Percentiles rank a stretch among this genome's conserved stretches.
phyloP scores from a whole-genome alignment of 768 basidiomycete species.

The Rhizopogon vesiculosus region DNA sequence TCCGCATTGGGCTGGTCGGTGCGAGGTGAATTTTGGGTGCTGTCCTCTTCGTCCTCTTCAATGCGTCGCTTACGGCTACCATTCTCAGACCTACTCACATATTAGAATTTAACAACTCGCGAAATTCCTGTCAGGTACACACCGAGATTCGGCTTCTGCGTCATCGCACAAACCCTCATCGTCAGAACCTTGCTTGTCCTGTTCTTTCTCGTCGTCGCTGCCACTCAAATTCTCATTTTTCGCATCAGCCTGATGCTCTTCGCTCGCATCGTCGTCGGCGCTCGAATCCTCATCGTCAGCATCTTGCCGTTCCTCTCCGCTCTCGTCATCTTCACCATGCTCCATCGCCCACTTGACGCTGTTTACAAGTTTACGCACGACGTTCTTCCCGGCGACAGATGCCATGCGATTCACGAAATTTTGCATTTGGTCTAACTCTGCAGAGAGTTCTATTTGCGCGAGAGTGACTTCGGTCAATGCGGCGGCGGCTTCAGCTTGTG shows the following conservation, averaged over 20 bases:
- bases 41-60: neutral
- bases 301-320: neutral
- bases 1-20: neutral
- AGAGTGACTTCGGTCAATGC: constrained; percentile 23
- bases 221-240: neutral
- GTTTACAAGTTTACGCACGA: constrained; percentile 22
- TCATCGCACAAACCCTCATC: neutral
- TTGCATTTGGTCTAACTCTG: constrained; percentile 20
- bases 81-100: neutral
- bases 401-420: constrained; percentile 18
- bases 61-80: neutral
- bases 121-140: neutral
- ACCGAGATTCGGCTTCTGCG: neutral
- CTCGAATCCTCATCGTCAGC: neutral
- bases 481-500: constrained; percentile 12
- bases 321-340: neutral
- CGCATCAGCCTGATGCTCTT: neutral
- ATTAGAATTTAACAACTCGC: neutral
- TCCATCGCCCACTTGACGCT: constrained; percentile 11
- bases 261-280: neutral
- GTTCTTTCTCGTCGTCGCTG: neutral
- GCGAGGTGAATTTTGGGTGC: no score
- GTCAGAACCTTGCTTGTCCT: neutral
- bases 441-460: constrained; percentile 19
- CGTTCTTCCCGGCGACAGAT: constrained; percentile 20